phyloP scores from a whole-genome alignment of 257 asterid species.

The Echium plantagineum region DNA sequence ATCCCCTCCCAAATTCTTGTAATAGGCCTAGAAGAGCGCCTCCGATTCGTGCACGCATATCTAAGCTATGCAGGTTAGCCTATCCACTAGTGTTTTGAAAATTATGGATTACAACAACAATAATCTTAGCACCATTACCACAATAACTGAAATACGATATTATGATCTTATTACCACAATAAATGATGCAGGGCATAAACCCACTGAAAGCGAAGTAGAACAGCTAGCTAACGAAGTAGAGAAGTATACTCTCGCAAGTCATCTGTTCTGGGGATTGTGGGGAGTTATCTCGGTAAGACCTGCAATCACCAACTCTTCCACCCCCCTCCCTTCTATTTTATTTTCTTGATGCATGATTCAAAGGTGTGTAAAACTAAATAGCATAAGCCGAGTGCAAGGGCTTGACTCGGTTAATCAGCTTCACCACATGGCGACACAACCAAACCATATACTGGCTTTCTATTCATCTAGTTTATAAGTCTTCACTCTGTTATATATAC shows the following conservation, averaged over 20 bases:
- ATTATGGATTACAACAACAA: too few relatives aligned
- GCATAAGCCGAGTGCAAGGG: background rate
- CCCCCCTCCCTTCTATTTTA: background rate
- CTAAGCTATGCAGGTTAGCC: slow-evolving; percentile 50
- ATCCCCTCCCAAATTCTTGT: slow-evolving; percentile 11
- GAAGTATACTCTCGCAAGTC: slow-evolving; percentile 69
- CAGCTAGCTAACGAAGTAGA: slow-evolving; percentile 45
- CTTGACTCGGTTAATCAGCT: background rate
- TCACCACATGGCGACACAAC: too few relatives aligned
- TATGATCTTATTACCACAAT: background rate
- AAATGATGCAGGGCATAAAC: slow-evolving; percentile 38
- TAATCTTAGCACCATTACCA: too few relatives aligned
- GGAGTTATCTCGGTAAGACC: slow-evolving; percentile 71
- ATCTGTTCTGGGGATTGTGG: slow-evolving; percentile 97
- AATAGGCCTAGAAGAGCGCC: slow-evolving; percentile 63
- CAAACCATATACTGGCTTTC: too few relatives aligned
- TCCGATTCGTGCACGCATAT: slow-evolving; percentile 46
- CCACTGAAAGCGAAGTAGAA: slow-evolving; percentile 29
- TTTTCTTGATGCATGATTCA: background rate
- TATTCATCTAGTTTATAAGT: too few relatives aligned
- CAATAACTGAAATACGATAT: too few relatives aligned
- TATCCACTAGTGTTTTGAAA: too few relatives aligned
- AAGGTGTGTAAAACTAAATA: background rate
- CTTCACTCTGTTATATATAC: too few relatives aligned
- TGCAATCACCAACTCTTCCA: background rate